A percentile compares a stretch with the other conserved stretches of the same genome.
Conservation (phyloP, 345 rosid genomes). For the Murraya paniculata region DNA sequence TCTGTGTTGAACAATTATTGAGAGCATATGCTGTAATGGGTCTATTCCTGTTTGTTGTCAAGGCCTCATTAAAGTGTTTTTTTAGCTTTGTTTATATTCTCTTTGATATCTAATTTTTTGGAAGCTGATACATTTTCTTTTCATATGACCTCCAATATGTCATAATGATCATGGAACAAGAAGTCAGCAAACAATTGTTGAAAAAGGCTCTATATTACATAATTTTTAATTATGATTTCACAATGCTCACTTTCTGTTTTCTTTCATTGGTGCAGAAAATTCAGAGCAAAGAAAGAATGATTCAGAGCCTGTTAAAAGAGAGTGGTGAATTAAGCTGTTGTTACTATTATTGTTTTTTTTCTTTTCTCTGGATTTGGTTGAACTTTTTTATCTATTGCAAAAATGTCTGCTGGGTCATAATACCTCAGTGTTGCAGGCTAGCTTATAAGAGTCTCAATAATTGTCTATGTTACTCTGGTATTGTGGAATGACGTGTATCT, state of each 20-base stretch:
- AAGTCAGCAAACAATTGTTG: background rate
- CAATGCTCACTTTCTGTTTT: background rate
- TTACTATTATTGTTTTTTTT: too few relatives aligned
- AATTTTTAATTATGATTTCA: background rate
- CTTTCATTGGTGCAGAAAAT: slow-evolving; percentile 1
- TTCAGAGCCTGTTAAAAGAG: background rate
- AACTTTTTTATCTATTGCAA: background rate
- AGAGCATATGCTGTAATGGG: background rate
- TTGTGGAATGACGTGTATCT: background rate
- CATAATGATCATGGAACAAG: background rate
- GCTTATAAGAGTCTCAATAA: background rate
- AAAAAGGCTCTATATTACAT: background rate
- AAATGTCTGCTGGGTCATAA: background rate
- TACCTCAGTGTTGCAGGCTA: background rate
- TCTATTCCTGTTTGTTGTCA: too few relatives aligned
- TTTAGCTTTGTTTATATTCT: background rate
- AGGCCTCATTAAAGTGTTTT: background rate
- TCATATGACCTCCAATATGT: background rate
- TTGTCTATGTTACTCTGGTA: background rate
- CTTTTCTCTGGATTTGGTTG: background rate
- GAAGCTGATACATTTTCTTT: background rate
- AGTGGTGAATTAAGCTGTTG: background rate
- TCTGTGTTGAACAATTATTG: background rate
- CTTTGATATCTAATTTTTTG: background rate
- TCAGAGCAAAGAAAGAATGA: background rate